phyloP scores from a whole-genome alignment of 116 monocot genomes.

The Iris pallida region DNA sequence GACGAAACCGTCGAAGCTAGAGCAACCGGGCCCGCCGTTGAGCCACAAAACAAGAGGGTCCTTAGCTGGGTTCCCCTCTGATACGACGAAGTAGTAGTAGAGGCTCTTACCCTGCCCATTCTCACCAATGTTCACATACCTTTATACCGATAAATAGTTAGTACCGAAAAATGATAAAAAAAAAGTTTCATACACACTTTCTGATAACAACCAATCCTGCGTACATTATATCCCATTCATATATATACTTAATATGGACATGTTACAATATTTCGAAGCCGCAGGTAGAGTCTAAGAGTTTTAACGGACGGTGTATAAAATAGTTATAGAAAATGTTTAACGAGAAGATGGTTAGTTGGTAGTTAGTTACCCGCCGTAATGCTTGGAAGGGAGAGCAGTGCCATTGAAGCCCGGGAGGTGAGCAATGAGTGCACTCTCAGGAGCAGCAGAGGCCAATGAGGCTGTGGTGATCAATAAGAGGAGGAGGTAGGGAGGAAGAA shows the following conservation, averaged over 20 bases:
- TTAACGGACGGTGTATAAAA: too few relatives aligned
- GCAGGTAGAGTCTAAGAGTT: too few relatives aligned
- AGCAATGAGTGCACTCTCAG: constrained; percentile 45
- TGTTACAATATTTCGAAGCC: too few relatives aligned
- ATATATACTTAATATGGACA: too few relatives aligned
- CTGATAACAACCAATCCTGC: background rate
- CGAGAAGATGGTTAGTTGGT: background rate
- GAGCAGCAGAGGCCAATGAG: constrained; percentile 29
- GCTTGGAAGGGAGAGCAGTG: constrained; percentile 68
- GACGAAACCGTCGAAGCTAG: constrained; percentile 58
- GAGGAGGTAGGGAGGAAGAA: too few relatives aligned
- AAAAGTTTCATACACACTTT: background rate
- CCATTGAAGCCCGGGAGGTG: constrained; percentile 67
- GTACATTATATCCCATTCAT: too few relatives aligned
- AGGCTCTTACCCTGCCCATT: constrained; percentile 43
- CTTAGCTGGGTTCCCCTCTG: constrained; percentile 44
- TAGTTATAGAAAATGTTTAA: too few relatives aligned
- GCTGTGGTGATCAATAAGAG: background rate
- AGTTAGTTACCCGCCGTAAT: constrained; percentile 60
- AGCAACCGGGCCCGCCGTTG: constrained; percentile 69
- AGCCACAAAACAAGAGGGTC: constrained; percentile 68
- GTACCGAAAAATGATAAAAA: too few relatives aligned
- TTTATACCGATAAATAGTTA: constrained; percentile 16
- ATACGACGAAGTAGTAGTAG: constrained; percentile 64
- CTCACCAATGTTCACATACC: constrained; percentile 74